Conservation (phyloP, 2,329 filamentous ascomycete genomes). For the Sporothrix pseudoabietina region DNA sequence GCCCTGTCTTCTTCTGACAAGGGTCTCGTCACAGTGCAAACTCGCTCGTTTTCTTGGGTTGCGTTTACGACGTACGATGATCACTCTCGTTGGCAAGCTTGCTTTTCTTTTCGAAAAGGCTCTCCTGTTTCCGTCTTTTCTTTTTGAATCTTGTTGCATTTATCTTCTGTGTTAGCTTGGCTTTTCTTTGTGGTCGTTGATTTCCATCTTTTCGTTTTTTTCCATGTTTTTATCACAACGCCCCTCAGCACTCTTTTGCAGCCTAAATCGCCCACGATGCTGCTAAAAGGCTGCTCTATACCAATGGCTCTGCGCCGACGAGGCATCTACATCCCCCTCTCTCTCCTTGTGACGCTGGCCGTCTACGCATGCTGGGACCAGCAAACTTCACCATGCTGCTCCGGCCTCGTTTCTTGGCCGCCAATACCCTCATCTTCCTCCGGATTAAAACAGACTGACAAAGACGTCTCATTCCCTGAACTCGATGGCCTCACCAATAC, state of each 20-base stretch:
- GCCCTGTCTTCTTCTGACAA: too few relatives aligned
- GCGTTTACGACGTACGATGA: too few relatives aligned
- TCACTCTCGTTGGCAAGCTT: too few relatives aligned
- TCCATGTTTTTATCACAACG: neutral
- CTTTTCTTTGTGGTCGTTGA: neutral
- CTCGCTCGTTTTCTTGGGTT: neutral
- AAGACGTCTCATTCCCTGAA: constrained; percentile 16
- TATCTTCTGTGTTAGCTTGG: neutral
- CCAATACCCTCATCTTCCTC: neutral
- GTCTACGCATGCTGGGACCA: constrained; percentile 16
- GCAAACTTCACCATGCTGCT: neutral
- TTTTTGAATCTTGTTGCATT: too few relatives aligned
- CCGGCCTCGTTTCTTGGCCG: neutral
- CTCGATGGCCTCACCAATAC: neutral
- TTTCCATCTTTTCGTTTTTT: neutral
- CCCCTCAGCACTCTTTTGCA: neutral
- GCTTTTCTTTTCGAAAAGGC: neutral
- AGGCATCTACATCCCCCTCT: neutral
- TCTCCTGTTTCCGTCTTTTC: neutral
- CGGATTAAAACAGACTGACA: neutral
- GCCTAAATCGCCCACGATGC: neutral
- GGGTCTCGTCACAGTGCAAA: neutral
- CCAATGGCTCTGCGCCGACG: constrained; percentile 15
- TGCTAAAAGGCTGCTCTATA: neutral
- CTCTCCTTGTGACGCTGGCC: neutral